Evolutionary conservation across 2,329 filamentous ascomycete species (phyloP).

Genomic region (Dactylella cylindrospora): DNA sequence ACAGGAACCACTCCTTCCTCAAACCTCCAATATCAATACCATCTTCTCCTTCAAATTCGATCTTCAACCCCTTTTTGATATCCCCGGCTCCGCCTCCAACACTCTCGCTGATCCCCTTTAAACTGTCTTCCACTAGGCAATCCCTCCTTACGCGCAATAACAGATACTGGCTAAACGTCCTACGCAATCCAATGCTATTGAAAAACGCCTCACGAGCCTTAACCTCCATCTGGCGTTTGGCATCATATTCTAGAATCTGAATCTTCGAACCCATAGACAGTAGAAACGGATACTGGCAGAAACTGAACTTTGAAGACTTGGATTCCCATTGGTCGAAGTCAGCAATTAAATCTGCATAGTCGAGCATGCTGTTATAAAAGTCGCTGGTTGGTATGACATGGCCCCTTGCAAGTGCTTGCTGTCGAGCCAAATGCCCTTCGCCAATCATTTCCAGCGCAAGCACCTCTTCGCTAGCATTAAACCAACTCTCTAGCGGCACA

Average conservation of each 20-base stretch:
- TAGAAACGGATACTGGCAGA: conserved; percentile 90
- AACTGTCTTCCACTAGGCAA: conserved; percentile 83
- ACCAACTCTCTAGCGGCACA: conserved; percentile 26
- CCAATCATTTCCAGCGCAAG: conserved; percentile 18
- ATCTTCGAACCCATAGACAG: conserved; percentile 92
- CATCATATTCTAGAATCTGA: conserved; percentile 83
- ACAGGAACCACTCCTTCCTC: conserved; percentile 90
- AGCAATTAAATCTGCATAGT: conserved; percentile 78
- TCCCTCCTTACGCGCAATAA: conserved; percentile 76
- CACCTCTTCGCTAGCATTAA: conserved; percentile 24
- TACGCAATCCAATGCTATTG: conserved; percentile 76
- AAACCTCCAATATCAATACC: conserved; percentile 87
- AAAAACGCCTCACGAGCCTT: conserved; percentile 90
- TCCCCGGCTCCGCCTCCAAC: conserved; percentile 77
- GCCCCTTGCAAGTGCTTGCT: conserved; percentile 58
- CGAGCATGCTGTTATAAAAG: conserved; percentile 84
- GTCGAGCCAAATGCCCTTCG: conserved; percentile 46
- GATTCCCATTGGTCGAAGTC: conserved; percentile 90
- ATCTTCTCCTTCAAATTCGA: conserved; percentile 84
- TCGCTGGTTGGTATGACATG: conserved; percentile 76
- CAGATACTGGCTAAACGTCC: conserved; percentile 74
- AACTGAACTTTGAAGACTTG: conserved; percentile 72
- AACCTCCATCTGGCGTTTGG: conserved; percentile 81
- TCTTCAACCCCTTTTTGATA: conserved; percentile 83
- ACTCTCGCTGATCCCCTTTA: conserved; percentile 80